Evolutionary conservation across 352 stramenopile species (phyloP).

Genomic region (Phytophthora tentaculata): DNA sequence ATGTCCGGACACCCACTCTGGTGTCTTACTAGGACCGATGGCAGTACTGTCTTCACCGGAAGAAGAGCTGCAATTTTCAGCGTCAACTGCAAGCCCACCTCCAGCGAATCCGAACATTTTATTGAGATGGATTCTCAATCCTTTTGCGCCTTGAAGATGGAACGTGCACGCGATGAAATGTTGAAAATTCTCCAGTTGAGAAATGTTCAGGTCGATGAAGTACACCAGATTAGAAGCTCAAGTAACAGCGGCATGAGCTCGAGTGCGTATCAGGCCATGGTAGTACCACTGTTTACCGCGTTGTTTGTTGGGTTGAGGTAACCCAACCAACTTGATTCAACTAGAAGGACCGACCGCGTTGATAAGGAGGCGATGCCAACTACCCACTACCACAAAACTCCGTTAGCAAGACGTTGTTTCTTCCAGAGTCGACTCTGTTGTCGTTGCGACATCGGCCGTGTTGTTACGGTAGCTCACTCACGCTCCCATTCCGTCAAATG

Average conservation of each 20-base stretch:
- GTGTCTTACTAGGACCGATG: neutral
- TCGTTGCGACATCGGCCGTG: neutral
- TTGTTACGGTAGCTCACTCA: neutral
- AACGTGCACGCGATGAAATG: too few relatives aligned
- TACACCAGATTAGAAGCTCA: constrained; percentile 18
- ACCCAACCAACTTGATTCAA: too few relatives aligned
- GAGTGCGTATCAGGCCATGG: constrained; percentile 22
- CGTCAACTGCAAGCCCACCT: too few relatives aligned
- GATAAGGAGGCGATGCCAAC: neutral
- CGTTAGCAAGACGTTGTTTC: constrained; percentile 12
- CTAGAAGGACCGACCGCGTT: too few relatives aligned
- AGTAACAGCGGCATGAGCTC: constrained; percentile 30
- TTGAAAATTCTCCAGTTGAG: too few relatives aligned
- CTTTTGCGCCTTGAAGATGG: too few relatives aligned
- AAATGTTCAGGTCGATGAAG: constrained; percentile 16
- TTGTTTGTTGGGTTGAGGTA: neutral
- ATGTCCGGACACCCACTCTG: neutral
- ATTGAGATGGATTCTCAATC: too few relatives aligned
- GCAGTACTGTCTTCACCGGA: neutral
- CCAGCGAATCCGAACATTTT: too few relatives aligned
- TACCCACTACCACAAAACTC: constrained; percentile 26
- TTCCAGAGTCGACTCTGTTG: neutral
- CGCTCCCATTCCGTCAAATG: too few relatives aligned
- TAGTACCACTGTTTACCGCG: too few relatives aligned
- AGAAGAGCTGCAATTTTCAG: too few relatives aligned